Percentiles rank a stretch among this genome's conserved stretches.
phyloP scores from a whole-genome alignment of 2,329 filamentous ascomycete species.

The Pseudogymnoascus sp. region DNA sequence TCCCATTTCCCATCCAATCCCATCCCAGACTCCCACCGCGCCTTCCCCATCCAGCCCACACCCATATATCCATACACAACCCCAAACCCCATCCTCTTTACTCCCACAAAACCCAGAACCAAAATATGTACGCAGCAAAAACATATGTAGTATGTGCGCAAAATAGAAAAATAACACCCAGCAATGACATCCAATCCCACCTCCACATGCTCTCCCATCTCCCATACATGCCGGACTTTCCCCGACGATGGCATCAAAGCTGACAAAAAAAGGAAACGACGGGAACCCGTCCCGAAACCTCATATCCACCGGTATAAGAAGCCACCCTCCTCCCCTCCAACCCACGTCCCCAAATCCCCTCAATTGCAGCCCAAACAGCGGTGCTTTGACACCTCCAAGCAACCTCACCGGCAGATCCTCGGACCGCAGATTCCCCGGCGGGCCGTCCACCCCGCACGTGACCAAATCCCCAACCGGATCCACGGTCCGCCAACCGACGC shows the following conservation, averaged over 20 bases:
- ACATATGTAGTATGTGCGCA: background rate
- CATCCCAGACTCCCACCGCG: background rate
- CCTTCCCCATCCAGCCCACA: background rate
- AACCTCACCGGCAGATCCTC: background rate
- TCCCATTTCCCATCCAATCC: background rate
- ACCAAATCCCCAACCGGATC: background rate
- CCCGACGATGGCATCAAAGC: background rate
- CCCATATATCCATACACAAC: background rate
- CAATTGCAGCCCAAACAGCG: background rate
- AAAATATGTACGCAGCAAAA: background rate
- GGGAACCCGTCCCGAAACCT: background rate
- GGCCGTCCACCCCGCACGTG: background rate
- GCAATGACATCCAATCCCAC: background rate
- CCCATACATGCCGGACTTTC: background rate
- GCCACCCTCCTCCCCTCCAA: background rate
- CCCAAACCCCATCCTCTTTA: background rate
- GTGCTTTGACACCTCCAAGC: background rate
- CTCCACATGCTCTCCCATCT: background rate
- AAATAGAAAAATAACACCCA: background rate
- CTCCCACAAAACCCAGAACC: background rate
- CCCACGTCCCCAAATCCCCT: background rate
- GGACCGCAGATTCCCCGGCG: background rate
- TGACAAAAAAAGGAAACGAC: background rate
- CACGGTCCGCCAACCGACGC: background rate
- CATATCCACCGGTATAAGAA: slow-evolving; percentile 1